Base-by-base conservation (phyloP, 768 basidiomycete genomes). In the Saitozyma sp. region DNA sequence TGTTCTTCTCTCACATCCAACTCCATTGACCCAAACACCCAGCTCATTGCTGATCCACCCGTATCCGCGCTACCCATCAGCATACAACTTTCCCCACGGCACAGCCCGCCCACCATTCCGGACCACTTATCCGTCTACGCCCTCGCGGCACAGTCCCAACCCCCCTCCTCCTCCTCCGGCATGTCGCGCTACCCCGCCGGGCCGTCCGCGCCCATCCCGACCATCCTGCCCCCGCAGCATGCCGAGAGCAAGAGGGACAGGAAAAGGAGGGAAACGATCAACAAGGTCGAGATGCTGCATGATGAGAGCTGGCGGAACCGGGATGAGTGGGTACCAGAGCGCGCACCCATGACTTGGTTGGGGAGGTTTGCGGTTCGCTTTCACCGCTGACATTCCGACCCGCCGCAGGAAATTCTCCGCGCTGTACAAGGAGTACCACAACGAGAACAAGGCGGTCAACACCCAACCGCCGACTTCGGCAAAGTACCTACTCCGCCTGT, bases 201-300 rank as follows among this genome's bases (percentile, higher is more conserved):
- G 37, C 17, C 19, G 29, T 42, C n/a, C 29, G 20, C 50, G 19
- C 14, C 45, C 48, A 13, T 16, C 16, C 67, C 70, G 9, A 66
- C 70, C n/a, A 74, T 76, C 59, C 55, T 76, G 49, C 75, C 75
- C 11, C 72, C 75, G 0, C 66, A 66, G 61, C 63, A 68, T 51
- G 41, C 62, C 16, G 74, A 77, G 55, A 73, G 70, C 51, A 82
- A 82, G 68, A 69, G 81, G 19, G 81, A 82, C 63, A 77, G 79
- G 65, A 79, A 81, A 59, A 57, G 81, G 40, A 59, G 82, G 16
- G 82, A 83, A 63, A 81, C 81, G 59, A 77, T 80, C 50, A 81
- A 82, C 61, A 79, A 81, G 63, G 80, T 83, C n/a, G 76, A 81
- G 65, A 68, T 75, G 39, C 69, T 80, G 16, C 80, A 82, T 58